A percentile compares a stretch with the other conserved stretches of the same genome.
Conservation (phyloP, 768 basidiomycete species). For the Pleurotus eryngii region DNA sequence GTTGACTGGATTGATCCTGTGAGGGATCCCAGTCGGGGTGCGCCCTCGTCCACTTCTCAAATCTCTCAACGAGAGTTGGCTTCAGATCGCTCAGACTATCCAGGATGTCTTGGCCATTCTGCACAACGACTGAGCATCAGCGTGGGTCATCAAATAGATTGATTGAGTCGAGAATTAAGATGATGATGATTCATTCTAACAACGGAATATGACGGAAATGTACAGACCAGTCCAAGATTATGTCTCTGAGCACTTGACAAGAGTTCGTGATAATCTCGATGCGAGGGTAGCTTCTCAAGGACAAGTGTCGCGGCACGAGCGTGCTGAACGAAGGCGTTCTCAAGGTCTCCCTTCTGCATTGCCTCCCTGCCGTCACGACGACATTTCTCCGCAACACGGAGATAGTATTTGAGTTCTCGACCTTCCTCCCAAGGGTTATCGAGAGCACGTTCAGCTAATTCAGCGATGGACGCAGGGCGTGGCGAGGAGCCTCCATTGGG, state of each 20-base stretch:
- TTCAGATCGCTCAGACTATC: conserved; percentile 64
- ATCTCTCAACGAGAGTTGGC: conserved; percentile 56
- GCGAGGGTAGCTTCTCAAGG: conserved; percentile 73
- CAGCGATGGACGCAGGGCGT: conserved; percentile 60
- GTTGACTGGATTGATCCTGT: not conserved
- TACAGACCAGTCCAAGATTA: conserved; percentile 68
- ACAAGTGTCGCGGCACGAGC: conserved; percentile 77
- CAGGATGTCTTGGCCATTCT: conserved; percentile 79
- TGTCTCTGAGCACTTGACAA: conserved; percentile 57
- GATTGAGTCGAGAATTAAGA: conserved; percentile 4
- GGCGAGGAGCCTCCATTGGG: conserved; percentile 1
- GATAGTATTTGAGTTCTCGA: conserved; percentile 61
- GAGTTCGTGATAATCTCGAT: conserved; percentile 58
- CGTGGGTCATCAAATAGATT: conserved; percentile 4
- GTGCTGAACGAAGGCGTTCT: conserved; percentile 68
- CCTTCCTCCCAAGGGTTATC: conserved; percentile 53
- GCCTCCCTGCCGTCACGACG: conserved; percentile 51
- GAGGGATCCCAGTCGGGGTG: conserved; percentile 30
- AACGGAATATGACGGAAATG: conserved; percentile 6
- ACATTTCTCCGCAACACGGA: conserved; percentile 61
- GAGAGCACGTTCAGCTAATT: conserved; percentile 62
- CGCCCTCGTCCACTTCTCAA: conserved; percentile 54
- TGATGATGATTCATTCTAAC: not conserved
- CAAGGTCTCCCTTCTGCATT: conserved; percentile 51
- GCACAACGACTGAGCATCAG: conserved; percentile 14